Conservation (phyloP, 23 red algal species). For the Chondrus crispus region DNA sequence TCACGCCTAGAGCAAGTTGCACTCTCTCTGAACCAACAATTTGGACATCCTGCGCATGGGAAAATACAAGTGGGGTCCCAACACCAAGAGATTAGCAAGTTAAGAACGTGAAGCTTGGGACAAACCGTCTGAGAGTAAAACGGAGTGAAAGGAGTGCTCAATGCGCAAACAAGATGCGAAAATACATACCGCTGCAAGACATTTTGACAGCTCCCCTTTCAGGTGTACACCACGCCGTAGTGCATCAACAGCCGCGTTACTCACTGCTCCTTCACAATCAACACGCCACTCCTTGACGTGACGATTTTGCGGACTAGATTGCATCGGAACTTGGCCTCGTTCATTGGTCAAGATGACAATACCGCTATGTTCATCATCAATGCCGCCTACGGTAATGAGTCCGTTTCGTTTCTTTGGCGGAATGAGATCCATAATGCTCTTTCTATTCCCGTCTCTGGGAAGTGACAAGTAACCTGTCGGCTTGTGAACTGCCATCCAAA, state of each 20-base stretch:
- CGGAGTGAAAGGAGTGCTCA: too few relatives aligned
- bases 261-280: slow-evolving; percentile 6
- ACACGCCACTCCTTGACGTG: slow-evolving; percentile 36
- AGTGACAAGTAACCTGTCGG: slow-evolving; percentile 33
- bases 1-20: not conserved
- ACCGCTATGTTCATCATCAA: slow-evolving; percentile 34
- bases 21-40: not conserved
- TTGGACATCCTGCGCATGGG: not conserved
- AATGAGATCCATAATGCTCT: not conserved
- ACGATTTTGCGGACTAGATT: slow-evolving; percentile 1
- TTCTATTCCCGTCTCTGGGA: not conserved
- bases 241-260: not conserved
- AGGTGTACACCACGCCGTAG: slow-evolving; percentile 20
- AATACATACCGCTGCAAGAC: slow-evolving; percentile 10
- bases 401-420: not conserved
- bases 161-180: not conserved
- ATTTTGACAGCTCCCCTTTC: not conserved
- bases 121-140: too few relatives aligned
- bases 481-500: slow-evolving; percentile 59
- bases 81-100: not conserved
- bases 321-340: not conserved
- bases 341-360: slow-evolving; percentile 60
- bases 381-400: slow-evolving; percentile 7
- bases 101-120: not conserved
- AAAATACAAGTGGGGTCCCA: not conserved